Conservation (phyloP, 1,139 yeast genomes). For the Suhomyces guaymorum region DNA sequence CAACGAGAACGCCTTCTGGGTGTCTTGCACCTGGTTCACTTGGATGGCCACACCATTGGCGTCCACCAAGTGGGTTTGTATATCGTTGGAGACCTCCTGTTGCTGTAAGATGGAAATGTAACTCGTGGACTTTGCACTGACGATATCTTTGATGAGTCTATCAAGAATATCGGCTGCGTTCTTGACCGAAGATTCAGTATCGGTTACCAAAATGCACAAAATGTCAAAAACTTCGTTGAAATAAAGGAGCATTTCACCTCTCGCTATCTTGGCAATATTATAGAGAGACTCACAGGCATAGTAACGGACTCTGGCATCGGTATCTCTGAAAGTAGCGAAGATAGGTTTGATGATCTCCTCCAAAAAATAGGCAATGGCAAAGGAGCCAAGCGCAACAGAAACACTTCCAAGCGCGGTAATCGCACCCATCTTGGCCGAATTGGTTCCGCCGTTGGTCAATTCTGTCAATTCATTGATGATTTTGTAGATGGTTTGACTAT, state of each 20-base stretch:
- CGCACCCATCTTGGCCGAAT: constrained; percentile 52
- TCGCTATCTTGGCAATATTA: constrained; percentile 94
- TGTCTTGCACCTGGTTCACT: constrained; percentile 60
- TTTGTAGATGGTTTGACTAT: constrained; percentile 59
- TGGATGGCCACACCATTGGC: constrained; percentile 59
- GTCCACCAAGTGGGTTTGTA: constrained; percentile 47
- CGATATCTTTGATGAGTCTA: constrained; percentile 88
- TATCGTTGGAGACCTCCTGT: constrained; percentile 46
- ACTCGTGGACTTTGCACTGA: constrained; percentile 90
- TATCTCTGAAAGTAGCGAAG: constrained; percentile 93
- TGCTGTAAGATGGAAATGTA: constrained; percentile 79
- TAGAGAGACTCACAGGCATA: constrained; percentile 96
- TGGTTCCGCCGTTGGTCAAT: constrained; percentile 43
- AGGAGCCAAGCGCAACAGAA: constrained; percentile 50
- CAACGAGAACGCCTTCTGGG: constrained; percentile 76
- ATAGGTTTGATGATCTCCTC: constrained; percentile 92
- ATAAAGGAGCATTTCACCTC: constrained; percentile 88
- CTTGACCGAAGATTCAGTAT: constrained; percentile 86
- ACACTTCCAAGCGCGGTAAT: constrained; percentile 54
- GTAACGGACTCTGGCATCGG: constrained; percentile 92
- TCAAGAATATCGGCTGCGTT: constrained; percentile 96
- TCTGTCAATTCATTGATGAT: constrained; percentile 59
- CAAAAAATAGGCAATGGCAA: constrained; percentile 60
- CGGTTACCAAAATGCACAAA: constrained; percentile 86
- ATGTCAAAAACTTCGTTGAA: constrained; percentile 96